Evolutionary conservation across 2,329 filamentous ascomycete genomes (phyloP), one percentile per base, ranked within the genome.

Genomic region (Purpureocillium lavendulum): DNA sequence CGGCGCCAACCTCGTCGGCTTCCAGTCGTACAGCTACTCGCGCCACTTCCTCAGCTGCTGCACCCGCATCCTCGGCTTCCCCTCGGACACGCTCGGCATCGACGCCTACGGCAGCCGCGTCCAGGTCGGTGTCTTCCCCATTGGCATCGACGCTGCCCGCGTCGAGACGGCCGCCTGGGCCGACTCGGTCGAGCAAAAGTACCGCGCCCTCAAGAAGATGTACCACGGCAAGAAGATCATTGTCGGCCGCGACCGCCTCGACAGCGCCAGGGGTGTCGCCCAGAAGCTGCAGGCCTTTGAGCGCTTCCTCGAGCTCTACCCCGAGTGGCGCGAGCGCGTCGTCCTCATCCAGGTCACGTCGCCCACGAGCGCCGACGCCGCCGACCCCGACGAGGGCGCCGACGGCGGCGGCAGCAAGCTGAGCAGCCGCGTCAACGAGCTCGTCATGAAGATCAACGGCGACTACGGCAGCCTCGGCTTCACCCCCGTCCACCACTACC

Each of bases 201-300:
- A 88, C 56, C 64, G 73, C 39, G 80, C 77, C 0, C 77, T 96
- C 38, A 81, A 79, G 54, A 76, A 82, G 47, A 66, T 92, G 50
- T 95, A 95, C 57, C 73, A 73, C n/a, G 88, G 82, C 44, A 94
- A 90, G 67, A 94, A 94, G 65, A 83, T 97, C 51, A 95, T 97
- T 51, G 88, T 97, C 40, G 90, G 90, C 10, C 81, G 90, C 51
- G 90, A 97, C 60, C 82, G 90, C n/a, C 69, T 97, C 38, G 90
- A 97, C 60, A 90, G 85, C 52, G 87, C 94, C 33, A 78, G 89
- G 45, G 90, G 92, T 55, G 89, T 97, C 12, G 82, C 87, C n/a
- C 90, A 96, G 62, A 97, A 97, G 64, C 71, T 97, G 26, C 85
- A 94, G 66, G 90, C 89, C 0, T 97, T 95, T 58, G 87, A 96